Conservation (phyloP, 2,329 filamentous ascomycete genomes). For the Gnomoniopsis sp. region DNA sequence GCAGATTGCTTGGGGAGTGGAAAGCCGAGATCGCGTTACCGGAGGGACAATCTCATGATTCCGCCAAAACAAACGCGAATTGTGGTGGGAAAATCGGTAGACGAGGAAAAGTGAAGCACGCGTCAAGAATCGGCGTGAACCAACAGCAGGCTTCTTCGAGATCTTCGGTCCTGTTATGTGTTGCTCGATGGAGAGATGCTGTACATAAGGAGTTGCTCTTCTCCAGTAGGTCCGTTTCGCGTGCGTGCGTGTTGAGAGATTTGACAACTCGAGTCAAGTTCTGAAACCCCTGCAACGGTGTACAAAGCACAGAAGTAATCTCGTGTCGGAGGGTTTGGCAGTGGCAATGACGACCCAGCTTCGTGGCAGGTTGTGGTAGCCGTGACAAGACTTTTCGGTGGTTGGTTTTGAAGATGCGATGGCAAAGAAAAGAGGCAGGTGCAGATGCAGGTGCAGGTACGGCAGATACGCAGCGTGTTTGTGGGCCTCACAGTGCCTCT, state of each 20-base stretch:
- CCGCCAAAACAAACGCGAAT: constrained; percentile 5
- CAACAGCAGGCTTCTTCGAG: neutral
- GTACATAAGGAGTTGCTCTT: constrained; percentile 13
- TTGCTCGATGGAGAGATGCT: constrained; percentile 16
- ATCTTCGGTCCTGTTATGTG: neutral
- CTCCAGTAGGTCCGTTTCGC: neutral
- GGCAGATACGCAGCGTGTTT: too few species aligned
- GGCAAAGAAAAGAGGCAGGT: constrained; percentile 1
- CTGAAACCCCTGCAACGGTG: neutral
- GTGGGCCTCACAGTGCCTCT: neutral
- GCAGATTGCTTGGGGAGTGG: neutral
- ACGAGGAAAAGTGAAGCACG: neutral
- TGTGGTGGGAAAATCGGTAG: neutral
- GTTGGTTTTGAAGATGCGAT: constrained; percentile 5
- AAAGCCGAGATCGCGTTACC: constrained; percentile 14
- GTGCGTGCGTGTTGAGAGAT: neutral
- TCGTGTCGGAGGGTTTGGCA: neutral
- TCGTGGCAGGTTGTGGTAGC: constrained; percentile 9
- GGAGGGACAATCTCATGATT: constrained; percentile 21
- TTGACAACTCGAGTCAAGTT: neutral
- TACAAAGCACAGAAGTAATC: constrained; percentile 1
- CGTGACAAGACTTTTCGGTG: constrained; percentile 8
- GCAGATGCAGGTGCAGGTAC: constrained; percentile 7
- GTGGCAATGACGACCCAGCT: neutral
- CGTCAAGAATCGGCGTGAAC: neutral